Percentiles rank a stretch among this genome's conserved stretches.
phyloP scores from a whole-genome alignment of 2,329 filamentous ascomycete genomes.

The Tetracladium maxilliforme region DNA sequence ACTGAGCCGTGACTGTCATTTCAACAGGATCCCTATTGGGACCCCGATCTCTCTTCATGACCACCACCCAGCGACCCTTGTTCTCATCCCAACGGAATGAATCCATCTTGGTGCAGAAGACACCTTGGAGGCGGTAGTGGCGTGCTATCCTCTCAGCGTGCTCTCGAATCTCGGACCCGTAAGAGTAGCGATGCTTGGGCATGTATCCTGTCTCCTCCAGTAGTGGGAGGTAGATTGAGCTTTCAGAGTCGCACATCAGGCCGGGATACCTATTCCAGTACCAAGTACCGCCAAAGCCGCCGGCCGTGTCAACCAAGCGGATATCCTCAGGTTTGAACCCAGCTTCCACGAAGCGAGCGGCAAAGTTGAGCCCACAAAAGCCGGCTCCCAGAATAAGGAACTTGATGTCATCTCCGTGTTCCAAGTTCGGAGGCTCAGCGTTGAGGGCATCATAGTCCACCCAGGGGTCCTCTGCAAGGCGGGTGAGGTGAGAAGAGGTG shows the following conservation, averaged over 20 bases:
- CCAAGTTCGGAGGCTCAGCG: too few species aligned
- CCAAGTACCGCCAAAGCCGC: constrained; percentile 31
- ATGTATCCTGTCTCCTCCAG: constrained; percentile 45
- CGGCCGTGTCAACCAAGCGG: constrained; percentile 25
- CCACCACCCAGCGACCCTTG: constrained; percentile 15
- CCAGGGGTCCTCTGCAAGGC: too few species aligned
- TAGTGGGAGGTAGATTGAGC: constrained; percentile 42
- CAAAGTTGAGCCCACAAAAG: constrained; percentile 24
- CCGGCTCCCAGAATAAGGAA: too few species aligned
- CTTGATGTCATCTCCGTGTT: too few species aligned
- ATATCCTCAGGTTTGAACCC: constrained; percentile 19
- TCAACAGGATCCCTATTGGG: too few species aligned
- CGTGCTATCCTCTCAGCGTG: constrained; percentile 27
- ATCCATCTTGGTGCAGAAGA: constrained; percentile 30
- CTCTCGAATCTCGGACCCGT: constrained; percentile 26
- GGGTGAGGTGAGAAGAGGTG: too few species aligned
- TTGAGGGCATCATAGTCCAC: too few species aligned
- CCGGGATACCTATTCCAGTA: constrained; percentile 33
- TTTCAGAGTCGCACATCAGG: constrained; percentile 39
- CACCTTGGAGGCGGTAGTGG: constrained; percentile 25
- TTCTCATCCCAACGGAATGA: constrained; percentile 30
- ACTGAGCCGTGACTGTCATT: constrained; percentile 16
- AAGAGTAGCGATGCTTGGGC: constrained; percentile 32
- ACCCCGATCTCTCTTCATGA: too few species aligned
- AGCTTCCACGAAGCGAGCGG: constrained; percentile 20